Percentiles rank a stretch among this genome's conserved stretches.
These are phyloP conservation scores for Zoysia japonica DNA, from an alignment of 176 grass and related monocot genomes.

Conservation along the genomic window DNA sequence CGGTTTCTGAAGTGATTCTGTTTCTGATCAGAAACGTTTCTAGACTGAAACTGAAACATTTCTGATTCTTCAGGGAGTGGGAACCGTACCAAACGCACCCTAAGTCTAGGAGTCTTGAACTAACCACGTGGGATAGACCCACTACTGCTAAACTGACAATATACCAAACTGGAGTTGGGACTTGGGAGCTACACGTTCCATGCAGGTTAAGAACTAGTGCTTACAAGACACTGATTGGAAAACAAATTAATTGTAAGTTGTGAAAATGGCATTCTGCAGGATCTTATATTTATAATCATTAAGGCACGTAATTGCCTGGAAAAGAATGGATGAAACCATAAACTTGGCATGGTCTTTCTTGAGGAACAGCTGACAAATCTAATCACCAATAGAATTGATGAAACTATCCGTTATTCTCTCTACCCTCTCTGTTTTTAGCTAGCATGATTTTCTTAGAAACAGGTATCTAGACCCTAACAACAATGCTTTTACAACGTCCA, in stretches of 20 bases:
- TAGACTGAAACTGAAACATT: too few species aligned
- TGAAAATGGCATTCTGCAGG: neutral
- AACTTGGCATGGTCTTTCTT: too few species aligned
- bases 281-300: constrained; percentile 4
- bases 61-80: too few species aligned
- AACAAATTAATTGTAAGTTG: neutral
- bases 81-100: too few species aligned
- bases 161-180: neutral
- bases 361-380: too few species aligned
- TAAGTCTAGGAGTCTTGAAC: neutral
- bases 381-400: neutral
- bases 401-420: neutral
- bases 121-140: neutral
- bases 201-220: neutral
- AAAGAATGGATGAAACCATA: neutral
- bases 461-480: constrained; percentile 14
- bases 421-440: neutral
- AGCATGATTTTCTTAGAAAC: neutral
- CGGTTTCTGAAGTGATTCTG: too few species aligned
- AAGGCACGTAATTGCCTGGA: neutral
- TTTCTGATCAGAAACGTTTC: too few species aligned
- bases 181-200: neutral
- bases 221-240: neutral
- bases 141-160: neutral
- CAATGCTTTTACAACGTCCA: neutral